phyloP scores from a whole-genome alignment of 2,329 filamentous ascomycete genomes.

The Pestalotiopsis sp. region DNA sequence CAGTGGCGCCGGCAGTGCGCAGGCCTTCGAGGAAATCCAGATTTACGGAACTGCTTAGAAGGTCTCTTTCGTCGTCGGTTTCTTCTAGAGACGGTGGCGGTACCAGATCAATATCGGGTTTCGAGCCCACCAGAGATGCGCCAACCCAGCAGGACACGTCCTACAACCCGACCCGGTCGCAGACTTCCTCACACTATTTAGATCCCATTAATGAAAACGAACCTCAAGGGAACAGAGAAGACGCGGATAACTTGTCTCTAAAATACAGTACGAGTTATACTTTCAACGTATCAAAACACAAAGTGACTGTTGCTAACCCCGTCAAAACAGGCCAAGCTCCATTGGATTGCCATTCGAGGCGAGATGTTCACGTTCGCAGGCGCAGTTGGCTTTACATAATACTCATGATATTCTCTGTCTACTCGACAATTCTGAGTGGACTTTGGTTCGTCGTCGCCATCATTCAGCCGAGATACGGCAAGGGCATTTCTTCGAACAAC shows the following conservation, averaged over 20 bases:
- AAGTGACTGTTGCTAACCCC: slow-evolving; percentile 7
- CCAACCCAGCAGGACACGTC: background rate
- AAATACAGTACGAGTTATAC: slow-evolving; percentile 23
- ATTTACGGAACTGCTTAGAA: slow-evolving; percentile 24
- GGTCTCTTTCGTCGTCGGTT: slow-evolving; percentile 19
- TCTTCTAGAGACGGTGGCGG: background rate
- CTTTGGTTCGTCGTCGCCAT: slow-evolving; percentile 69
- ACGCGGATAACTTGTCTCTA: slow-evolving; percentile 21
- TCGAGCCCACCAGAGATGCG: background rate
- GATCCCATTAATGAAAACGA: slow-evolving; percentile 13
- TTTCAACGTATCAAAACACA: background rate
- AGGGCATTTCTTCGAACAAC: slow-evolving; percentile 53
- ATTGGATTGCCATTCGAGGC: slow-evolving; percentile 28
- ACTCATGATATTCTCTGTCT: slow-evolving; percentile 54
- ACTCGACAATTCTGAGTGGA: slow-evolving; percentile 65
- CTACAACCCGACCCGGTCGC: slow-evolving; percentile 7
- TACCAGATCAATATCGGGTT: background rate
- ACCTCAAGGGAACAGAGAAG: slow-evolving; percentile 20
- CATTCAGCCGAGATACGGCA: slow-evolving; percentile 64
- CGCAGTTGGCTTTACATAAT: slow-evolving; percentile 52
- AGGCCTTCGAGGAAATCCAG: slow-evolving; percentile 18
- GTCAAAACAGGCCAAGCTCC: slow-evolving; percentile 24
- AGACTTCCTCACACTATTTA: slow-evolving; percentile 14
- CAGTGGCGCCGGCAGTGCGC: background rate
- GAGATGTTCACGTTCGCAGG: slow-evolving; percentile 30